Conservation (phyloP, 331 rosid genomes). For the Stylosanthes scabra region DNA sequence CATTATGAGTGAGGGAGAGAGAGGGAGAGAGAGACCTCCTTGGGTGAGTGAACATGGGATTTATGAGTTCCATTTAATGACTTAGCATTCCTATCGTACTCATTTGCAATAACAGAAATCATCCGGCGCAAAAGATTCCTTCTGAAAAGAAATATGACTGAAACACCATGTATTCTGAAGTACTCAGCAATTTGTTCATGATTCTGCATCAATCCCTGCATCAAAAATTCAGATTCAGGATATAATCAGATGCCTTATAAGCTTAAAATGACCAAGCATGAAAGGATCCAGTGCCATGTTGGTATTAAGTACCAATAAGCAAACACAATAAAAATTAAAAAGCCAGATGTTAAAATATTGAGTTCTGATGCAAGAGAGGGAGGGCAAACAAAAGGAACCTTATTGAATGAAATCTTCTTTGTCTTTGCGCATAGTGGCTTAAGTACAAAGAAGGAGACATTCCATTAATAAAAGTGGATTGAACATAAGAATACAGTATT, state of each 20-base stretch:
- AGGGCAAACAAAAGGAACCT: conserved; percentile 14
- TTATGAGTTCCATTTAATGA: conserved; percentile 93
- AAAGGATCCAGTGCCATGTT: conserved; percentile 9
- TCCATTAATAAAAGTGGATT: background rate
- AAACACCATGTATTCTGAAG: conserved; percentile 79
- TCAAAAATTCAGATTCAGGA: conserved; percentile 27
- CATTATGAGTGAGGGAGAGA: conserved; percentile 19
- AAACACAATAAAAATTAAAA: conserved; percentile 14
- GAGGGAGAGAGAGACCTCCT: conserved; percentile 81
- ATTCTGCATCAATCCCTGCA: conserved; percentile 92
- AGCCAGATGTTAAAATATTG: conserved; percentile 6
- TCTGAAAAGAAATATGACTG: conserved; percentile 90
- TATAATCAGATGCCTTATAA: conserved; percentile 7
- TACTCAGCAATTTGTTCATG: conserved; percentile 79
- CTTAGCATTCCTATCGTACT: conserved; percentile 75
- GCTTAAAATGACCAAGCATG: conserved; percentile 20
- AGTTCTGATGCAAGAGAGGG: too few species aligned
- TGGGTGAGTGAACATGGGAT: conserved; percentile 93
- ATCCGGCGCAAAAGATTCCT: conserved; percentile 93
- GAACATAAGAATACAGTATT: conserved; percentile 11
- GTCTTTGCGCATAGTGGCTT: background rate
- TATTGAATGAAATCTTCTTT: background rate
- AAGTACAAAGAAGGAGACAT: conserved; percentile 11
- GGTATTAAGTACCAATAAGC: background rate
- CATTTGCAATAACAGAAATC: conserved; percentile 91